Evolutionary conservation across 805 yeast genomes (phyloP), one percentile per base, ranked within the genome.

Genomic region (Schizosaccharomyces osmophilus): DNA sequence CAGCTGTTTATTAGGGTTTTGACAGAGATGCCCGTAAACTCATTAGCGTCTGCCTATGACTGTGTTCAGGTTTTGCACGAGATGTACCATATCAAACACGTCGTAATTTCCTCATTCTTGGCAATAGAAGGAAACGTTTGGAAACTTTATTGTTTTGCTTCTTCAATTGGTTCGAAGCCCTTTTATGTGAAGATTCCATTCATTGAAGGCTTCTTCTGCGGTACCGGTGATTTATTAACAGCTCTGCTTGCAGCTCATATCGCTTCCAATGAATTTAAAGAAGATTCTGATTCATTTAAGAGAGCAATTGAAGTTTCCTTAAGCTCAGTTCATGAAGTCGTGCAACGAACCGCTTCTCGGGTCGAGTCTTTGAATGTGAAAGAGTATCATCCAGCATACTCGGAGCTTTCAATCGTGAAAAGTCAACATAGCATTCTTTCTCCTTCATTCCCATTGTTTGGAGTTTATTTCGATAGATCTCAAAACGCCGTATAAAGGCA

Each of bases 181-280:
- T 57, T 26, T n/a, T 36, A n/a, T 31, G 24, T 57, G n/a, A 19
- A 59, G 19, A 41, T 64, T 55, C 84, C 85, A 1, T 74, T 76
- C 43, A 78, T 87, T 54, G 80, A 83, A 62, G 82, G 90, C 4
- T 87, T 90, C 69, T 90, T 89, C 72, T 87, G 96, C 0, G 97
- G 97, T 1, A 95, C 93, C 0, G 97, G 97, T 5, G 97, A 89
- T 68, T 71, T 89, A 54, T 89, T 90, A 67, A 83, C 95, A 0
- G 90, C 95, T 0, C 70, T 89, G 48, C 70, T 88, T 41, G 66
- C 86, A 5, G 94, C 60, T 13, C 42, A 57, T n/a, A 36, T 57
- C 15, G 60, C 29, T 57, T 39, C 22, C 26, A 24, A 45, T 45
- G 26, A 45, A 2, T 24, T 45, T 17, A n/a, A 45, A 24, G 13